Percentiles rank a stretch among this genome's conserved stretches.
Evolutionary conservation across 2,329 filamentous ascomycete genomes (phyloP).

Genomic region (Pestalotiopsis sp.): DNA sequence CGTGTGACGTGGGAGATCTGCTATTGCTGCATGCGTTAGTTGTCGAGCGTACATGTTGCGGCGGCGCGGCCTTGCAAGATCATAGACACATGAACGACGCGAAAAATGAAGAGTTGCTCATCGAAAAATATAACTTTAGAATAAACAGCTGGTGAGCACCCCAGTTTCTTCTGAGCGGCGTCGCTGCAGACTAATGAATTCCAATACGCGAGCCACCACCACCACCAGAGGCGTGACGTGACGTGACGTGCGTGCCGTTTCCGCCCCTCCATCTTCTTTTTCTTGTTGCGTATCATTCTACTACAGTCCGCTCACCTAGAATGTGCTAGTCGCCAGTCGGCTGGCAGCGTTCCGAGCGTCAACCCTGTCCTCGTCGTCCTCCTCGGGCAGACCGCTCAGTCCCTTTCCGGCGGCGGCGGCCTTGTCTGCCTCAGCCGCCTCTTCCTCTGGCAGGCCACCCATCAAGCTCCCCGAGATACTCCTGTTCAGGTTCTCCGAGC

Average conservation of each 20-base stretch:
- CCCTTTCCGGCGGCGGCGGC: constrained; percentile 44
- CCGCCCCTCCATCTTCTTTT: constrained; percentile 8
- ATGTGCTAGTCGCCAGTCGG: constrained; percentile 90
- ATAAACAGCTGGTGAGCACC: background rate
- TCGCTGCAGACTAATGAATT: background rate
- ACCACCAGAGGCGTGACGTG: background rate
- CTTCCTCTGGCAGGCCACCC: constrained; percentile 66
- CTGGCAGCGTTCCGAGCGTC: constrained; percentile 96
- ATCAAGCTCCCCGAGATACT: constrained; percentile 76
- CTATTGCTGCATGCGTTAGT: background rate
- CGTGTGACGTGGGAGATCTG: background rate
- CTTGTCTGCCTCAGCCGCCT: constrained; percentile 53
- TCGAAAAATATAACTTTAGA: too few relatives aligned
- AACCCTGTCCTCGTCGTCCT: constrained; percentile 90
- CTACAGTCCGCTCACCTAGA: constrained; percentile 51
- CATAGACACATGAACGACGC: background rate
- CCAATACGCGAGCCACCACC: background rate
- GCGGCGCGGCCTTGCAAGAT: background rate
- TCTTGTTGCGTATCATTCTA: background rate
- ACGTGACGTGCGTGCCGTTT: constrained; percentile 9
- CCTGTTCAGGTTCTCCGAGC: constrained; percentile 76
- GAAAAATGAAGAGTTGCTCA: background rate
- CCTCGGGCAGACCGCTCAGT: constrained; percentile 67
- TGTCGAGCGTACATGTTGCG: background rate
- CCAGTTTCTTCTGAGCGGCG: background rate